Conservation (phyloP, 306 rosid genomes). For the Datisca glomerata region DNA sequence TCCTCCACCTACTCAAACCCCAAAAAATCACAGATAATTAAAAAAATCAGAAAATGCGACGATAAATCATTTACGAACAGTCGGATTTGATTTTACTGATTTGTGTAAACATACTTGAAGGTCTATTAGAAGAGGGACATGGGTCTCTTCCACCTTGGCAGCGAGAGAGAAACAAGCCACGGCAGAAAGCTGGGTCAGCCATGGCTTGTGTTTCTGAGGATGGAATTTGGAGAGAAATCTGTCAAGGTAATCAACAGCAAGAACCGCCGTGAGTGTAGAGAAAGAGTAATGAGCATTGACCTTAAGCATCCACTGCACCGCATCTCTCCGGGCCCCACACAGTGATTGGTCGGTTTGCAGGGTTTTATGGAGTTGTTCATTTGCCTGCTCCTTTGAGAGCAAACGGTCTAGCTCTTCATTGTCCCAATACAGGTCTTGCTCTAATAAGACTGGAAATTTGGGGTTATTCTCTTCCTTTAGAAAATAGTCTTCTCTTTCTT, state of each 20-base stretch:
- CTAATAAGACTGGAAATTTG: constrained; percentile 15
- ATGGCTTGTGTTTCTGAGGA: constrained; percentile 49
- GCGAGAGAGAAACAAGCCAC: constrained; percentile 82
- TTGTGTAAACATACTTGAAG: constrained; percentile 44
- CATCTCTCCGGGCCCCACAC: constrained; percentile 37
- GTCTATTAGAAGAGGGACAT: constrained; percentile 62
- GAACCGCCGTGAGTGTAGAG: constrained; percentile 59
- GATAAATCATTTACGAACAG: background rate
- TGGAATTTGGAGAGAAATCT: constrained; percentile 40
- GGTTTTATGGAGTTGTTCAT: constrained; percentile 16
- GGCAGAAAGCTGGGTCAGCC: constrained; percentile 80
- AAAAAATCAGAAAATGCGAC: background rate
- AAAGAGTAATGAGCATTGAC: constrained; percentile 53
- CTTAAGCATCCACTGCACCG: constrained; percentile 62
- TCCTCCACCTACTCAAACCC: constrained; percentile 53
- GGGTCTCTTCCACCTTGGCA: constrained; percentile 84
- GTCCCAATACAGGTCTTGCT: constrained; percentile 67
- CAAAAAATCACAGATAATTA: background rate
- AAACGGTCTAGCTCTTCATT: constrained; percentile 48
- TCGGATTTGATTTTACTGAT: background rate
- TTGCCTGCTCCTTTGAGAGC: constrained; percentile 32
- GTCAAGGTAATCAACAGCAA: constrained; percentile 70
- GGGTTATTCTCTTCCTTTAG: constrained; percentile 13
- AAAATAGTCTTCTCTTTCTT: background rate
- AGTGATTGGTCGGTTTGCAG: constrained; percentile 14